Conservation (phyloP, 228 moss, liverwort and hornwort genomes). For the Sphagnum magellanicum region DNA sequence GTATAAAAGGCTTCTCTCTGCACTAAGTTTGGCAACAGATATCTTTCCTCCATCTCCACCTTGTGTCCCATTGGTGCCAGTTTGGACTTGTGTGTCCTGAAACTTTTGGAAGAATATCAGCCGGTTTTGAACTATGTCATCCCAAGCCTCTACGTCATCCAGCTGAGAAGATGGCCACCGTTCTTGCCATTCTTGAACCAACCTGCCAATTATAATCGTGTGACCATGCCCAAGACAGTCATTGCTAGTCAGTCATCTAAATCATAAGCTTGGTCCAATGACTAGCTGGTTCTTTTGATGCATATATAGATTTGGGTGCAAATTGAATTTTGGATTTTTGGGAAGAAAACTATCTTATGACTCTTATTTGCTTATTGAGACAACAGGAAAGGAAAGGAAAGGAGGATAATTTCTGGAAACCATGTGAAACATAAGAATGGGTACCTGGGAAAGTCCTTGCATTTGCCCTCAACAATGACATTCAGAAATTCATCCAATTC, state of each 20-base stretch:
- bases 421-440: background rate
- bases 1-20: constrained; percentile 66
- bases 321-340: too few species aligned
- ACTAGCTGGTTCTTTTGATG: too few species aligned
- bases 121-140: constrained; percentile 80
- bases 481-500: constrained; percentile 78
- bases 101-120: constrained; percentile 60
- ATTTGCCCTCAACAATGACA: constrained; percentile 32
- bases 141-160: constrained; percentile 89
- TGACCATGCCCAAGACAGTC: too few species aligned
- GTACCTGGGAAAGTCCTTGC: constrained; percentile 56
- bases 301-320: too few species aligned
- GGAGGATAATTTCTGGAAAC: background rate
- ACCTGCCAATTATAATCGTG: constrained; percentile 22
- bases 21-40: constrained; percentile 32
- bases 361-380: background rate
- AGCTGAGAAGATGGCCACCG: constrained; percentile 83
- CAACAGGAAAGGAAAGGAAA: background rate
- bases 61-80: background rate
- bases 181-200: constrained; percentile 68
- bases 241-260: too few species aligned
- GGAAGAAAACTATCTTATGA: too few species aligned
- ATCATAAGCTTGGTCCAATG: too few species aligned
- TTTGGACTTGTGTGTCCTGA: constrained; percentile 22
- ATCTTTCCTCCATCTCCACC: constrained; percentile 9